These are phyloP conservation scores for Zanthoxylum bungeanum DNA, from an alignment of 345 rosid genomes.

Conservation along the genomic window DNA sequence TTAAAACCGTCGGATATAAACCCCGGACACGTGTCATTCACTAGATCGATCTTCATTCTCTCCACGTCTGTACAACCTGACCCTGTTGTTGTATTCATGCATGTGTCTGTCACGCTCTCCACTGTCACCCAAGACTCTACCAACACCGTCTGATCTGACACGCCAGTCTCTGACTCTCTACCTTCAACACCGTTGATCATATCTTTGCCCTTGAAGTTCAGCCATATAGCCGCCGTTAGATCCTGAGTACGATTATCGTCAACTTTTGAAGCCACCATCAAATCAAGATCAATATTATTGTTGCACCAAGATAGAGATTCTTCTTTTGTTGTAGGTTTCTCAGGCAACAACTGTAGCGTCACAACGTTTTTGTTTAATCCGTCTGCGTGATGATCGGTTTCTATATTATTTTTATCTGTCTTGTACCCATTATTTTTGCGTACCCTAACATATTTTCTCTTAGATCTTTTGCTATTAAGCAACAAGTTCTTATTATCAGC, in stretches of 20 bases:
- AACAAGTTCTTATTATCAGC: slow-evolving; percentile 4
- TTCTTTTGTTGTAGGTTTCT: slow-evolving; percentile 1
- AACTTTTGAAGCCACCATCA: background rate
- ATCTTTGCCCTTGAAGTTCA: background rate
- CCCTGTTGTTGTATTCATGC: slow-evolving; percentile 20
- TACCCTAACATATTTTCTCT: slow-evolving; percentile 41
- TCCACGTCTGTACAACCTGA: slow-evolving; percentile 24
- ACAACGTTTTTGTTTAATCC: background rate
- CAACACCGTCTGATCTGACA: slow-evolving; percentile 6
- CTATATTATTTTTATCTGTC: background rate
- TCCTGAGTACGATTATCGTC: background rate
- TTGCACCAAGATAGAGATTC: background rate
- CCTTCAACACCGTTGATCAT: background rate
- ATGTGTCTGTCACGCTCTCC: slow-evolving; percentile 32
- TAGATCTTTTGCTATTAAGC: slow-evolving; percentile 5
- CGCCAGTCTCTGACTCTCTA: background rate
- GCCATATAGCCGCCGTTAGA: background rate
- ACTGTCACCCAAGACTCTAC: slow-evolving; percentile 19
- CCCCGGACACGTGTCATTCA: slow-evolving; percentile 67
- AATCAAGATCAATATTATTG: background rate
- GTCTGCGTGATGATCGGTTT: background rate
- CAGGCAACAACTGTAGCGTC: slow-evolving; percentile 30
- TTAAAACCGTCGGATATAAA: slow-evolving; percentile 55
- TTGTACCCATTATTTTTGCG: slow-evolving; percentile 15
- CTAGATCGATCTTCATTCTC: slow-evolving; percentile 29